Base-by-base conservation (phyloP, 2,329 filamentous ascomycete genomes). In the Colletotrichum melonis region DNA sequence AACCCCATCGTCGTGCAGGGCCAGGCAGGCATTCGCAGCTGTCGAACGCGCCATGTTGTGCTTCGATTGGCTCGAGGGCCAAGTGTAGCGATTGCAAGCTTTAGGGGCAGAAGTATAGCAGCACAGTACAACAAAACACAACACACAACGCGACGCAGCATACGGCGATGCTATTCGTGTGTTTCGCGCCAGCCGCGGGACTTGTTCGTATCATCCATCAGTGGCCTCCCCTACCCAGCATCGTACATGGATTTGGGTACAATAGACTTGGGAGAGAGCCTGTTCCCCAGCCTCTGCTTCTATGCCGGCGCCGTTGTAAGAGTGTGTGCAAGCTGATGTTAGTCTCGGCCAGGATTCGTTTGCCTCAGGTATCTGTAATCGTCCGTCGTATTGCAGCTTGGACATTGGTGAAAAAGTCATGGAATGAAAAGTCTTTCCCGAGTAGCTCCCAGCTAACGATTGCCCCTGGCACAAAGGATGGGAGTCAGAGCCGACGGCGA, bases 1-100 rank as follows among this genome's bases (percentile, higher is more conserved):
- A 71, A 71, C 63, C 38, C 71, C 72, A 62, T 74, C 24, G 72
- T 63, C 62, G 56, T 67, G 72, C 72, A 74, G 68, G 63, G 67
- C 46, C 32, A 65, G 64, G 60, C 67, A 73, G 68, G 72, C 67
- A 67, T 72, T 26, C 19, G 59, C 22, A 28, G 49, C 62, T 42
- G 58, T 54, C 14, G 26, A 58, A 49, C 6, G 38, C 42, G 60
- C 55, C 70, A 73, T 73, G 60, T 30, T 62, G 67, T 59, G 42
- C 67, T 59, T 70, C 32, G 70, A 73, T 73, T 70, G 70, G 67
- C 26, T 63, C 46, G 54, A 63, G 49, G 24, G 57, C 30, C 14
- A 63, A n/a, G 54, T 32, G 42, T 26, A 52, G 32, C 28, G 42
- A 28, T 35, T 63, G 69, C 64, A 38, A 60, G 54, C 46, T 26